These are phyloP conservation scores for Pseudonitzschia multiseries DNA, from an alignment of 108 stramenopile species.

Conservation along the genomic window DNA sequence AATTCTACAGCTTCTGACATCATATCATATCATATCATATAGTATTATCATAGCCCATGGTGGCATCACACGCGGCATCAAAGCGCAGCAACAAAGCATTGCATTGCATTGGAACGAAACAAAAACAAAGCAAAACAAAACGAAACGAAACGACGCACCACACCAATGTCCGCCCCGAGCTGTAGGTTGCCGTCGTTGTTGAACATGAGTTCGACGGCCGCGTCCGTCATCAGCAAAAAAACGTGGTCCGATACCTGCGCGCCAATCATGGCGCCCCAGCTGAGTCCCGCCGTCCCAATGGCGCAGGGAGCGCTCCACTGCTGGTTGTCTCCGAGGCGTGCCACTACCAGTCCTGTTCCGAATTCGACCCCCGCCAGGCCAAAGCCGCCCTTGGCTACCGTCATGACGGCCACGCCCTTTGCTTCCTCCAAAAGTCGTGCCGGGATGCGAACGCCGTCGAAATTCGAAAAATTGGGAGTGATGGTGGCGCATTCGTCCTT, in stretches of 20 bases:
- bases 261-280: conserved; percentile 86
- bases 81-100: background rate
- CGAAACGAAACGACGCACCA: conserved; percentile 31
- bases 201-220: conserved; percentile 85
- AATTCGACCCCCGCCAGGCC: conserved; percentile 87
- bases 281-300: conserved; percentile 79
- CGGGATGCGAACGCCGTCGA: conserved; percentile 85
- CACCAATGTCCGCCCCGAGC: conserved; percentile 93
- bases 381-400: conserved; percentile 79
- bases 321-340: conserved; percentile 50
- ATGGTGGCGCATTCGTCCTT: conserved; percentile 50
- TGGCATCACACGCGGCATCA: background rate
- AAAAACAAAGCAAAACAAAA: background rate
- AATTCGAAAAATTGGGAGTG: conserved; percentile 60
- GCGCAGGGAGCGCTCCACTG: conserved; percentile 88
- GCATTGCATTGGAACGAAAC: background rate
- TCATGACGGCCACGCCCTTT: conserved; percentile 80
- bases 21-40: no score
- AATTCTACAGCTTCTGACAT: no score
- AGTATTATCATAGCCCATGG: no score
- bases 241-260: conserved; percentile 90
- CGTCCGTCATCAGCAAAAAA: conserved; percentile 92
- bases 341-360: conserved; percentile 86
- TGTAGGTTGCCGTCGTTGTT: conserved; percentile 74
- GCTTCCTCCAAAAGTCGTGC: conserved; percentile 68